Percentiles rank a stretch among this genome's conserved stretches.
Conservation (phyloP, 2,329 filamentous ascomycete genomes). For the Verticillium zaregamsianum region DNA sequence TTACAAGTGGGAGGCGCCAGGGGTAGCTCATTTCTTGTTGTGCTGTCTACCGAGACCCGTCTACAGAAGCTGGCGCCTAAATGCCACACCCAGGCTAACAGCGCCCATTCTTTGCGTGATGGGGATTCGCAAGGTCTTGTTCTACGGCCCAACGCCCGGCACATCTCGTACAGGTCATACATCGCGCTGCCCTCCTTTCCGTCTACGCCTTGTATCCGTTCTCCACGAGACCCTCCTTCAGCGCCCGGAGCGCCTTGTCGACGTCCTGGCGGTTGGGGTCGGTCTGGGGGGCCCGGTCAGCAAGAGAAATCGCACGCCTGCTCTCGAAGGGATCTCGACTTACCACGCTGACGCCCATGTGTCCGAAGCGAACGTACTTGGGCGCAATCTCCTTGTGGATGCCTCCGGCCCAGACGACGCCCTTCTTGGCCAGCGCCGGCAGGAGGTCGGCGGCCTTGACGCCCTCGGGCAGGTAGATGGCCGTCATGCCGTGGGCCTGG, state of each 20-base stretch:
- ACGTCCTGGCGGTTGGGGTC: constrained; percentile 77
- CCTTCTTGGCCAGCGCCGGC: constrained; percentile 78
- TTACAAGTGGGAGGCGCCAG: no score
- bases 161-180: not conserved
- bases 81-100: not conserved
- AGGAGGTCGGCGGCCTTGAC: constrained; percentile 78
- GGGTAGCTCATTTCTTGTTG: not conserved
- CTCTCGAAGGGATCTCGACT: constrained; percentile 25
- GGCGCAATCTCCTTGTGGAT: constrained; percentile 93
- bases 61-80: not conserved
- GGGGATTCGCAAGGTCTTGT: not conserved
- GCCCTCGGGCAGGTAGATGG: constrained; percentile 87
- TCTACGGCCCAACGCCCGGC: not conserved
- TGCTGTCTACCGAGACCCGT: not conserved
- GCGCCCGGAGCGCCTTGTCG: constrained; percentile 73
- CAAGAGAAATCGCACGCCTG: not conserved
- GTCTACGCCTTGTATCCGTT: constrained; percentile 56
- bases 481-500: constrained; percentile 97
- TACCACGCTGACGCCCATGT: constrained; percentile 92
- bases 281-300: constrained; percentile 38
- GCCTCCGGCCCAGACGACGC: constrained; percentile 90
- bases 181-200: not conserved
- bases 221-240: constrained; percentile 72
- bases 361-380: constrained; percentile 92
- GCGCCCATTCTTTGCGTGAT: not conserved